phyloP scores from a whole-genome alignment of 1,284 basidiomycete genomes.

The Microbotryum saponariae region DNA sequence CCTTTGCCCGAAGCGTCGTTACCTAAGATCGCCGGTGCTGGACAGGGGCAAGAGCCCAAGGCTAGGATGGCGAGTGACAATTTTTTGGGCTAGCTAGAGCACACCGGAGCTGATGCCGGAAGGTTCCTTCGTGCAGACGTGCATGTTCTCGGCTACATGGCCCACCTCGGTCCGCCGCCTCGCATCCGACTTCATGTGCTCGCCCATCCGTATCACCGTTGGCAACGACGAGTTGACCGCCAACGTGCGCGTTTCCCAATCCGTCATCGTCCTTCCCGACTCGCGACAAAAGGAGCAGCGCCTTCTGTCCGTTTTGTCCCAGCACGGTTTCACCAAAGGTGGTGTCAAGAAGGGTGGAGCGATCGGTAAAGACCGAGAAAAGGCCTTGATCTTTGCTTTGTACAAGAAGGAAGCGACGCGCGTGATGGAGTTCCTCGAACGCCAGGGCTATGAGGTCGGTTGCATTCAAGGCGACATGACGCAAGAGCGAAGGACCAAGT shows the following conservation, averaged over 20 bases:
- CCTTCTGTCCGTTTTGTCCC: conserved; percentile 29
- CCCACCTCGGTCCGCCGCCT: conserved; percentile 89
- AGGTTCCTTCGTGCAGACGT: conserved; percentile 35
- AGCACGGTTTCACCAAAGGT: conserved; percentile 35
- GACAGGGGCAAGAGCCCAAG: conserved; percentile 14
- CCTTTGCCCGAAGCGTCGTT: conserved; percentile 42
- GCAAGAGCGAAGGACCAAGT: conserved; percentile 76
- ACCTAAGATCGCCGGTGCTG: conserved; percentile 45
- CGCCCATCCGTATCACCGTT: conserved; percentile 81
- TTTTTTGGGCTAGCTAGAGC: neutral
- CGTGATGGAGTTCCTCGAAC: conserved; percentile 69
- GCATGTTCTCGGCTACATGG: conserved; percentile 87
- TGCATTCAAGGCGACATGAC: conserved; percentile 82
- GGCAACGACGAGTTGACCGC: conserved; percentile 92
- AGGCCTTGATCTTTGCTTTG: conserved; percentile 76
- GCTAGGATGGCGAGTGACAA: conserved; percentile 8
- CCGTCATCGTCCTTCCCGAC: conserved; percentile 85
- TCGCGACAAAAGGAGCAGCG: conserved; percentile 73
- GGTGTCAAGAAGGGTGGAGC: conserved; percentile 38
- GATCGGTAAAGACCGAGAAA: conserved; percentile 55
- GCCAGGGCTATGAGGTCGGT: conserved; percentile 75
- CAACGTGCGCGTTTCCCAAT: conserved; percentile 73
- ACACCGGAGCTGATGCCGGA: neutral
- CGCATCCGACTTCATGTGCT: conserved; percentile 79
- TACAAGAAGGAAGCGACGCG: conserved; percentile 97